Evolutionary conservation across 129 eudicot genomes (phyloP).

Genomic region (Cynara cardunculus): DNA sequence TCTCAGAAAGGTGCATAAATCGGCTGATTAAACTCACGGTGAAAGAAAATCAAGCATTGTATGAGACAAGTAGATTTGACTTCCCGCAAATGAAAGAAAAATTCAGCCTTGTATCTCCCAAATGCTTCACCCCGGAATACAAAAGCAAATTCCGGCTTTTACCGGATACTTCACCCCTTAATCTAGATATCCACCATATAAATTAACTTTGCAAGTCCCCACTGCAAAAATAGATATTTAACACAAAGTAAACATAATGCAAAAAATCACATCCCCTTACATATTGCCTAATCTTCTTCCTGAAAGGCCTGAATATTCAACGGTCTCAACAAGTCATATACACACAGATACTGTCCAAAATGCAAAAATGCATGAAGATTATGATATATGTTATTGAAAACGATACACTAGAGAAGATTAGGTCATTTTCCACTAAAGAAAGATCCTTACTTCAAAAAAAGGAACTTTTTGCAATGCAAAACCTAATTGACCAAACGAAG

Average conservation of each 20-base stretch:
- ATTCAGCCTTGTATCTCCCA: too few species aligned
- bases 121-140: too few species aligned
- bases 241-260: neutral
- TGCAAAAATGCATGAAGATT: neutral
- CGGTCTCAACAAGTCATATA: neutral
- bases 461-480: neutral
- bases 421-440: slow-evolving; percentile 8
- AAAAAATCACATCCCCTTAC: neutral
- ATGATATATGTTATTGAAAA: neutral
- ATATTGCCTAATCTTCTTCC: neutral
- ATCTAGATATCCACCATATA: neutral
- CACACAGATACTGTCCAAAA: neutral
- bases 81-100: too few species aligned
- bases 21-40: neutral
- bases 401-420: neutral
- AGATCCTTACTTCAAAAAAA: neutral
- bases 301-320: neutral
- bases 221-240: neutral
- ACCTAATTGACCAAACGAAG: neutral
- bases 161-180: neutral
- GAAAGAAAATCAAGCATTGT: too few species aligned
- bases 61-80: neutral
- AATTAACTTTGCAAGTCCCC: neutral
- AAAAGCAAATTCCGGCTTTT: too few species aligned
- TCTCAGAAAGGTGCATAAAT: neutral